phyloP scores from a whole-genome alignment of 2,329 filamentous ascomycete genomes.

The Bertia moriformis region DNA sequence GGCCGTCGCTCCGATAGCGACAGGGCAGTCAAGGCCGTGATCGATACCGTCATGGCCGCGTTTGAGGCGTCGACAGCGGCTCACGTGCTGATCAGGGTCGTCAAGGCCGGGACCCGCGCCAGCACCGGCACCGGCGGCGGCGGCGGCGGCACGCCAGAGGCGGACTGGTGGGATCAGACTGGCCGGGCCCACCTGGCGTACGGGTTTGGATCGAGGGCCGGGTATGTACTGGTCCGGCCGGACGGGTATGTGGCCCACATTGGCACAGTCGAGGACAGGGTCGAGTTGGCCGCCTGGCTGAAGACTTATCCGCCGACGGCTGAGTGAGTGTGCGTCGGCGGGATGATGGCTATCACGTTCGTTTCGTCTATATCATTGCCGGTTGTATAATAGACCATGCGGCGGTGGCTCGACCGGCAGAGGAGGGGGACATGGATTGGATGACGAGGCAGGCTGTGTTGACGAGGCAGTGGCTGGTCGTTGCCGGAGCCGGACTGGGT shows the following conservation, averaged over 20 bases:
- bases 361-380: too few relatives aligned
- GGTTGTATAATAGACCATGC: too few relatives aligned
- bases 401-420: too few relatives aligned
- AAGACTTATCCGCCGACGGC: neutral
- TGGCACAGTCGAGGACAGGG: slow-evolving; percentile 3
- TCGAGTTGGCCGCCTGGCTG: neutral
- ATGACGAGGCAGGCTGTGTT: too few relatives aligned
- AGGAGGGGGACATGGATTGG: too few relatives aligned
- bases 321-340: too few relatives aligned
- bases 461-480: too few relatives aligned
- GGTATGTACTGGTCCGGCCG: slow-evolving; percentile 8
- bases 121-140: slow-evolving; percentile 2
- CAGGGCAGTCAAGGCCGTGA: neutral
- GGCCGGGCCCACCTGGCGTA: slow-evolving; percentile 10
- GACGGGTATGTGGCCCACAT: slow-evolving; percentile 9
- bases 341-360: too few relatives aligned
- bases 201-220: slow-evolving; percentile 6
- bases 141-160: neutral
- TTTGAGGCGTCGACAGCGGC: neutral
- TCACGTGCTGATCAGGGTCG: neutral
- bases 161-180: slow-evolving; percentile 5
- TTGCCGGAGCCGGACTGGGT: too few relatives aligned
- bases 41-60: neutral
- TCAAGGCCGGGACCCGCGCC: neutral
- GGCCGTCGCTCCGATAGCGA: neutral